Percentiles rank a stretch among this genome's conserved stretches.
These are phyloP conservation scores for Trichoderma koningii DNA, from an alignment of 2,329 filamentous ascomycete species.

Conservation along the genomic window DNA sequence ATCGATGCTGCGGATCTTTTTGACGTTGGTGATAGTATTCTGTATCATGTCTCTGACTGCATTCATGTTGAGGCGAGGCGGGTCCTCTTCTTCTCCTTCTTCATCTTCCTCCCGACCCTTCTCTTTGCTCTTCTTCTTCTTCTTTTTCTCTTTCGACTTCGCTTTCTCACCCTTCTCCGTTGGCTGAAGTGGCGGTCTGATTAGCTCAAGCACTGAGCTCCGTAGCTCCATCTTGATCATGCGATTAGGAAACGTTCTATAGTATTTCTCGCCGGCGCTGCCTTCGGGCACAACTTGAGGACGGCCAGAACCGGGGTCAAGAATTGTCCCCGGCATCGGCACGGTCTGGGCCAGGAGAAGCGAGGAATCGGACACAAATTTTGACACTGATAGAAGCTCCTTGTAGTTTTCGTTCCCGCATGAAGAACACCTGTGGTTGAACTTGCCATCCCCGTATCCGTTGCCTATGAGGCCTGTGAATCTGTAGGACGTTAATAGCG, in stretches of 20 bases:
- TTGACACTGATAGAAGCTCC: slow-evolving; percentile 60
- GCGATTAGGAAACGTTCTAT: slow-evolving; percentile 59
- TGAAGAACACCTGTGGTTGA: slow-evolving; percentile 50
- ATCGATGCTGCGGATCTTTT: slow-evolving; percentile 47
- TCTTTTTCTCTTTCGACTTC: not conserved
- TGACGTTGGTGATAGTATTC: slow-evolving; percentile 43
- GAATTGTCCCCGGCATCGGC: slow-evolving; percentile 69
- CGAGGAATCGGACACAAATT: slow-evolving; percentile 52
- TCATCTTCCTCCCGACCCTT: not conserved
- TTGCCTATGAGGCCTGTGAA: slow-evolving; percentile 41
- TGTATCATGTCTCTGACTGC: slow-evolving; percentile 56
- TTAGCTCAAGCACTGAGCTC: slow-evolving; percentile 44
- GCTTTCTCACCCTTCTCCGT: not conserved
- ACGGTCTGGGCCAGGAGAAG: slow-evolving; percentile 24
- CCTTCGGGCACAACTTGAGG: slow-evolving; percentile 42
- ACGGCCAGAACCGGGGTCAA: slow-evolving; percentile 55
- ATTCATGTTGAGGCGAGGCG: slow-evolving; percentile 46
- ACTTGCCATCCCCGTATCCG: slow-evolving; percentile 61
- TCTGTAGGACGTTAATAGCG: too few species aligned
- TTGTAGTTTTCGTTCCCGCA: slow-evolving; percentile 58
- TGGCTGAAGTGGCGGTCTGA: slow-evolving; percentile 33
- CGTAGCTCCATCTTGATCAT: slow-evolving; percentile 54
- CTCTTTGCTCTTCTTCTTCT: slow-evolving; percentile 1
- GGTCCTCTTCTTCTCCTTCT: not conserved
- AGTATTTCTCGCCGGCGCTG: slow-evolving; percentile 30